Evolutionary conservation across 2,329 filamentous ascomycete species (phyloP).

Genomic region (Xylaria sp.): DNA sequence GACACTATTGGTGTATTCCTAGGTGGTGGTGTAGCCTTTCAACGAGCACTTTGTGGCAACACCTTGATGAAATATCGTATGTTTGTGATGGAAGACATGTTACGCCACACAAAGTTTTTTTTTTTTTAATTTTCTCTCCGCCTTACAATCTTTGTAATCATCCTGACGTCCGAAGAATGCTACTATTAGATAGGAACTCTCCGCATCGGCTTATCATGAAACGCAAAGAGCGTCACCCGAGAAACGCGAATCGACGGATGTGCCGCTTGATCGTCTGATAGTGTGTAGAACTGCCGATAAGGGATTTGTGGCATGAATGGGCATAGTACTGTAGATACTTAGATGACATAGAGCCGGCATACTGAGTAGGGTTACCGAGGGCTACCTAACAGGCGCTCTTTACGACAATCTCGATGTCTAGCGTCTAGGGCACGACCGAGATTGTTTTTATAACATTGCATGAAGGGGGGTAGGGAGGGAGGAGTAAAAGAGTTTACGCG

Average conservation of each 20-base stretch:
- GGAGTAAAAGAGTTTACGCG: no score
- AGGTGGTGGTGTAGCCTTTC: background rate
- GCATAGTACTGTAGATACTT: no score
- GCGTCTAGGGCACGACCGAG: constrained; percentile 1
- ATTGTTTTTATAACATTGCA: constrained; percentile 4
- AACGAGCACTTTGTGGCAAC: background rate
- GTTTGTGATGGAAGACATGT: constrained; percentile 5
- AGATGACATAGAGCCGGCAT: no score
- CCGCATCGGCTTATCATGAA: background rate
- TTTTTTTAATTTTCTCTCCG: background rate
- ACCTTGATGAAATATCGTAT: background rate
- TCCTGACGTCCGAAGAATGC: constrained; percentile 1
- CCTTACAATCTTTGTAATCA: background rate
- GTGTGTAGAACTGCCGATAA: background rate
- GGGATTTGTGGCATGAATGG: no score
- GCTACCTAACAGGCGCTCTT: background rate
- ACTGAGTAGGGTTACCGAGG: no score
- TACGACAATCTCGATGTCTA: background rate
- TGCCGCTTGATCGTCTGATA: background rate
- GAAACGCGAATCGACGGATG: background rate
- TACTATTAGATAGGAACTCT: constrained; percentile 1
- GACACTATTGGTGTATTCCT: background rate
- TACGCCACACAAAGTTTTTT: constrained; percentile 1
- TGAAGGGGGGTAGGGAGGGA: background rate
- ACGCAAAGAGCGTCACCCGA: background rate